These are phyloP conservation scores for Aspergillus bridgeri DNA, from an alignment of 495 filamentous ascomycete species.

Conservation along the genomic window DNA sequence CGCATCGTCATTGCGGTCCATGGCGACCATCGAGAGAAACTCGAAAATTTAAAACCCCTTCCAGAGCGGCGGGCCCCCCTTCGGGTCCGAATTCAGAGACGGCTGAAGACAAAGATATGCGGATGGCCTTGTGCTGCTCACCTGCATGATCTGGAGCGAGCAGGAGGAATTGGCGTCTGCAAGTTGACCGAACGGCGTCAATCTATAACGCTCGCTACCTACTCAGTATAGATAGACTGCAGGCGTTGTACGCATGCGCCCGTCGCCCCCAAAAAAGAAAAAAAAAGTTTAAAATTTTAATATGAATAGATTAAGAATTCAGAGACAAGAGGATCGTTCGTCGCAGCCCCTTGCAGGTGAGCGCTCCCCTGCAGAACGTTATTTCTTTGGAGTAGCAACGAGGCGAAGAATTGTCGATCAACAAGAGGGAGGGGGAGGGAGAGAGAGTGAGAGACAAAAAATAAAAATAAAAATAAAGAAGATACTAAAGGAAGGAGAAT, in stretches of 20 bases:
- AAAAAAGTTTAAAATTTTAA: neutral
- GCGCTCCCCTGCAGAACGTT: slow-evolving; percentile 18
- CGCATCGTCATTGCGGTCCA: slow-evolving; percentile 32
- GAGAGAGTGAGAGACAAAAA: neutral
- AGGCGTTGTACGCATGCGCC: slow-evolving; percentile 13
- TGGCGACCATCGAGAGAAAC: slow-evolving; percentile 27
- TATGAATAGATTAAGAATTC: too few species aligned
- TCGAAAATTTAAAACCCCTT: slow-evolving; percentile 1
- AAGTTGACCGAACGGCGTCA: slow-evolving; percentile 19
- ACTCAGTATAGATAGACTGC: too few species aligned
- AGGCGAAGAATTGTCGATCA: slow-evolving; percentile 9
- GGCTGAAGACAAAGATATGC: slow-evolving; percentile 25
- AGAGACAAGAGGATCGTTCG: slow-evolving; percentile 3
- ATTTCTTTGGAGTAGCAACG: slow-evolving; percentile 11
- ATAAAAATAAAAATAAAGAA: slow-evolving; percentile 12
- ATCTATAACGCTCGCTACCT: slow-evolving; percentile 20
- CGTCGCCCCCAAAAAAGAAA: slow-evolving; percentile 4
- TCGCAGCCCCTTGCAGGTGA: neutral
- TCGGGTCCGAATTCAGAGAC: slow-evolving; percentile 11
- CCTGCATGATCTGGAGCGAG: slow-evolving; percentile 27
- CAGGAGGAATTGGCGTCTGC: slow-evolving; percentile 14
- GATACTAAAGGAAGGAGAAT: slow-evolving; percentile 4
- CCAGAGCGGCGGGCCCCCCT: slow-evolving; percentile 13
- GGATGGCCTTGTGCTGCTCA: slow-evolving; percentile 15
- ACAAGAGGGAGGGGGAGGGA: slow-evolving; percentile 3